Evolutionary conservation across 495 filamentous ascomycete species (phyloP), one percentile per base, ranked within the genome.

Genomic region (Aspergillus wentii): DNA sequence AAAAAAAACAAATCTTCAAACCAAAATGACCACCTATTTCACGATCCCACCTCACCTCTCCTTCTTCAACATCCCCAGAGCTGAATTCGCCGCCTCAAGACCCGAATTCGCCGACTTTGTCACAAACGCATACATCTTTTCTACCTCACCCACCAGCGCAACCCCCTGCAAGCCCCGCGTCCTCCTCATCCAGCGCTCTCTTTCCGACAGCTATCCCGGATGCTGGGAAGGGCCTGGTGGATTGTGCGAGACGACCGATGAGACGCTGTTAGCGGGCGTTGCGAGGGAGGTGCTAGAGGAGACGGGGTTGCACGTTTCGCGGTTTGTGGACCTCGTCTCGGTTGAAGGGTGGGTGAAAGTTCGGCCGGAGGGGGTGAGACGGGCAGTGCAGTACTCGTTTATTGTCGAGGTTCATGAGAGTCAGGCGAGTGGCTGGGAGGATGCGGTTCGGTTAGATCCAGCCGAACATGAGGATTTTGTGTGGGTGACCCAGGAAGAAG

Each of bases 201-300:
- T 43, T 25, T 65, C 74, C 6, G 49, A 54, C 34, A 62, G 64
- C 1, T 74, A 65, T 48, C 65, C 68, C 0, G 55, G 63, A 10
- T 51, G 48, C 40, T 80, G 79, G 80, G 79, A 84, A 42, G 54
- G 74, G 1, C 79, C 79, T 1, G 77, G 80, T 2, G 80, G 80
- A 4, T 56, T 62, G 8, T 49, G 49, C 22, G 77, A 82, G 17
- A 35, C 46, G 1, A 38, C 52, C 11, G 42, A 43, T 1, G 43
- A 49, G 8, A 78, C 71, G 0, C 53, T 84, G 11, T 60, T 83
- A 0, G 68, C 75, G 31, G 68, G 68, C 0, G 65, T 72, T 0
- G 76, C 61, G 10, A 57, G 79, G 1, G 76, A 82, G 49, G 65
- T 78, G 2, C 54, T 61, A 17, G 80, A 84, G 52, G 79, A 83